Evolutionary conservation across 345 rosid genomes (phyloP).

Genomic region (Bruguiera gymnorhiza): DNA sequence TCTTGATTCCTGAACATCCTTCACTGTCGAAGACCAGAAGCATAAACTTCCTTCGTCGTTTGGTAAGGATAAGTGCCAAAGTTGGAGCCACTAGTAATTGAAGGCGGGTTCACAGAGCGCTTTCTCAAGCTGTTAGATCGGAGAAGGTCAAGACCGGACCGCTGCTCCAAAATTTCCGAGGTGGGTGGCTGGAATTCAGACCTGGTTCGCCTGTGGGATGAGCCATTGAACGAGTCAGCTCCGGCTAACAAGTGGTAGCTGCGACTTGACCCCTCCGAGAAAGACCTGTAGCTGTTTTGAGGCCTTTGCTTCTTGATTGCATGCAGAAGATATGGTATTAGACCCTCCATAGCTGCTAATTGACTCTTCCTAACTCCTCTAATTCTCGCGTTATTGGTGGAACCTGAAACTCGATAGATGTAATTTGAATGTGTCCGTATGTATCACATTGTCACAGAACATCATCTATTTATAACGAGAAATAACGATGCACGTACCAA

Average conservation of each 20-base stretch:
- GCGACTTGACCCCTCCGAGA: slow-evolving; percentile 44
- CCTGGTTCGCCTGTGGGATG: slow-evolving; percentile 30
- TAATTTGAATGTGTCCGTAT: too few relatives aligned
- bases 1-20: too few relatives aligned
- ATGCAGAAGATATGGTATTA: slow-evolving; percentile 60
- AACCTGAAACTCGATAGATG: too few relatives aligned
- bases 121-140: slow-evolving; percentile 8
- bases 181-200: slow-evolving; percentile 52
- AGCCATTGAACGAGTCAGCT: slow-evolving; percentile 41
- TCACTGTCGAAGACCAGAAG: too few relatives aligned
- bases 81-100: slow-evolving; percentile 12
- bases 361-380: background rate
- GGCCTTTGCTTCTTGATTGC: slow-evolving; percentile 41
- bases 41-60: background rate
- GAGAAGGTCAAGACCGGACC: slow-evolving; percentile 16
- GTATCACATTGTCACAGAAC: background rate
- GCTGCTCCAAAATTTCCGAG: slow-evolving; percentile 29
- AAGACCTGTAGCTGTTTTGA: slow-evolving; percentile 18
- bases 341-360: slow-evolving; percentile 52
- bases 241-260: slow-evolving; percentile 56
- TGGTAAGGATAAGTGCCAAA: slow-evolving; percentile 11
- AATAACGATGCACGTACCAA: background rate
- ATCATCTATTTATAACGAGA: background rate
- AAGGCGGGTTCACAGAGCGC: slow-evolving; percentile 9
- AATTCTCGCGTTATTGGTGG: too few relatives aligned